Conservation (phyloP, 2,329 filamentous ascomycete species). For the Leptographium wingfieldii region DNA sequence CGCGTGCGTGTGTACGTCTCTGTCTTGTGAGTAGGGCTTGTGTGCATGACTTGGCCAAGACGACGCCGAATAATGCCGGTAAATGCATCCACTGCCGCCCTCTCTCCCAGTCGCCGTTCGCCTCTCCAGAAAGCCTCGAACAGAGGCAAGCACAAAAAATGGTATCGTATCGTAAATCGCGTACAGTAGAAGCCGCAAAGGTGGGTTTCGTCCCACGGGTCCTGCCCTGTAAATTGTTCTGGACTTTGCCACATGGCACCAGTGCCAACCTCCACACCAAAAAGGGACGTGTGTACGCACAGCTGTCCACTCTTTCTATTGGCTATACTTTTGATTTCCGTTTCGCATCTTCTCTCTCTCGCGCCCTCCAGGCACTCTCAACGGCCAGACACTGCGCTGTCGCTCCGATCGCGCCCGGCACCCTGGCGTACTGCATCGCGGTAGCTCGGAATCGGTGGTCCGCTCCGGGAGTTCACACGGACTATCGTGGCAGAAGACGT, state of each 20-base stretch:
- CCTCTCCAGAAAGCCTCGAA: neutral
- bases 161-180: constrained; percentile 14
- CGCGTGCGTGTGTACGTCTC: no score
- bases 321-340: neutral
- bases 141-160: constrained; percentile 4
- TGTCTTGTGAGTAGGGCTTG: no score
- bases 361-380: neutral
- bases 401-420: constrained; percentile 31
- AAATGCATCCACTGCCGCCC: no score
- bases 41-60: no score
- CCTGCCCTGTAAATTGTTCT: neutral
- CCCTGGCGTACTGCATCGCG: constrained; percentile 57
- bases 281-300: neutral
- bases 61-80: no score
- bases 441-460: constrained; percentile 70
- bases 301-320: neutral
- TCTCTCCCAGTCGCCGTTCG: neutral
- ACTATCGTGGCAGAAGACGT: constrained; percentile 30
- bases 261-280: neutral
- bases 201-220: neutral
- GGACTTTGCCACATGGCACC: neutral
- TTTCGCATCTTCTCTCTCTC: neutral
- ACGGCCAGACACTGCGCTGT: constrained; percentile 19
- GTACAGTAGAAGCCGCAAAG: neutral
- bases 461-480: constrained; percentile 12